A percentile compares a stretch with the other conserved stretches of the same genome.
Conservation (phyloP, 768 basidiomycete species). For the Podaxis mareebaensis region DNA sequence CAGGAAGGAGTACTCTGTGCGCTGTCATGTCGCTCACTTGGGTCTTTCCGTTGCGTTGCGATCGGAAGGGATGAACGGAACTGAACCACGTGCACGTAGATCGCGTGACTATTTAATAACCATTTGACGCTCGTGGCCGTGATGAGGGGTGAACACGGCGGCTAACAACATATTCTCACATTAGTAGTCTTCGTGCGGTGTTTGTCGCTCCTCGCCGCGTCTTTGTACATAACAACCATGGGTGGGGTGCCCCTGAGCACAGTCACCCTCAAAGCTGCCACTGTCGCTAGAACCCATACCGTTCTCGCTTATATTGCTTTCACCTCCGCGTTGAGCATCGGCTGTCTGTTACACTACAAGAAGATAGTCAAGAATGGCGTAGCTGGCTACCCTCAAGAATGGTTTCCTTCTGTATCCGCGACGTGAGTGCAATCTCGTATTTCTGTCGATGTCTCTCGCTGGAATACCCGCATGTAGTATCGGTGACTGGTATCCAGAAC, state of each 20-base stretch:
- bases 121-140: too few species aligned
- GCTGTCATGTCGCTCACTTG: neutral
- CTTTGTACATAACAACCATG: slow-evolving; percentile 13
- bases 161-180: too few species aligned
- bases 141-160: too few species aligned
- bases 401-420: slow-evolving; percentile 89
- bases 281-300: slow-evolving; percentile 66
- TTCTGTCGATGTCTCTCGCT: slow-evolving; percentile 6
- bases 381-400: slow-evolving; percentile 82
- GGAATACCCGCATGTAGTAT: slow-evolving; percentile 47
- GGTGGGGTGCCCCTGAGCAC: slow-evolving; percentile 12
- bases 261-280: slow-evolving; percentile 47
- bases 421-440: slow-evolving; percentile 48
- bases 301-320: slow-evolving; percentile 68
- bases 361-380: slow-evolving; percentile 86
- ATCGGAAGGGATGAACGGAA: too few species aligned
- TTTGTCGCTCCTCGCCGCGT: too few species aligned
- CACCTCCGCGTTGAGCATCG: slow-evolving; percentile 59
- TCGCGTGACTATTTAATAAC: too few species aligned
- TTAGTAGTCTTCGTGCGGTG: too few species aligned
- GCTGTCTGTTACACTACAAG: slow-evolving; percentile 71
- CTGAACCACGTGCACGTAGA: too few species aligned
- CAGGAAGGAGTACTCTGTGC: neutral
- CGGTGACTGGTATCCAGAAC: slow-evolving; percentile 89
- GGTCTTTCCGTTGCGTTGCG: neutral